Conservation (phyloP, 495 filamentous ascomycete genomes). For the Staphylotrichum tortipilum region DNA sequence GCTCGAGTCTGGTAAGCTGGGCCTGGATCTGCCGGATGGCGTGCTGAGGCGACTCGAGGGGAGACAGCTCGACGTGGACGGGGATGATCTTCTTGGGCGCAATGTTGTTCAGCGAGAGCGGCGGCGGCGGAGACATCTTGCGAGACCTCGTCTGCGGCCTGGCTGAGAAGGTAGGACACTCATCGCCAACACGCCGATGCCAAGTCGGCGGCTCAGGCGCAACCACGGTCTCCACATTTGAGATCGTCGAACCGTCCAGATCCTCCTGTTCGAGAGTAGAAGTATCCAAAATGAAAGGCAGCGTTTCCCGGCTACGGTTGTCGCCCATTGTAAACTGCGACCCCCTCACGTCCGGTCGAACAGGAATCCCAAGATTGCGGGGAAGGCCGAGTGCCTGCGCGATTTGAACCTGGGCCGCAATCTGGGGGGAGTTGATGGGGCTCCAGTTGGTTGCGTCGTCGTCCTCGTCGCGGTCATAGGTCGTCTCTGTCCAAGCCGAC, state of each 20-base stretch:
- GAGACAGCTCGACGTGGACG: conserved; percentile 37
- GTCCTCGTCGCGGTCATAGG: conserved; percentile 24
- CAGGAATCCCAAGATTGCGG: conserved; percentile 25
- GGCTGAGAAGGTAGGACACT: conserved; percentile 45
- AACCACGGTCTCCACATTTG: neutral
- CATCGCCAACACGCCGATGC: conserved; percentile 45
- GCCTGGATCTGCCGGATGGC: conserved; percentile 43
- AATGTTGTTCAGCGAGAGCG: conserved; percentile 32
- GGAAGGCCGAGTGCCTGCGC: conserved; percentile 24
- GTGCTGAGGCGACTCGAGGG: conserved; percentile 40
- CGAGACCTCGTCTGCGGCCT: conserved; percentile 29
- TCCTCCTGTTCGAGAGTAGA: conserved; percentile 1
- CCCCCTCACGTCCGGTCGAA: conserved; percentile 4
- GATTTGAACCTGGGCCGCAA: conserved; percentile 27
- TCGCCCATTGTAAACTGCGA: neutral
- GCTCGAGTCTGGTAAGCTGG: conserved; percentile 39
- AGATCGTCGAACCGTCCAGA: neutral
- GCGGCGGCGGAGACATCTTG: conserved; percentile 42
- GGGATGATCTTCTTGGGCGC: conserved; percentile 26
- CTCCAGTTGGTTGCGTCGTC: conserved; percentile 34
- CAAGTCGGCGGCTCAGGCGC: conserved; percentile 25
- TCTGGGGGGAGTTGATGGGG: conserved; percentile 33
- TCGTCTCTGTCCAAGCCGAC: conserved; percentile 26
- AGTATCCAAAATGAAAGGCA: conserved; percentile 32
- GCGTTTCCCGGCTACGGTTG: conserved; percentile 12